Evolutionary conservation across 441 rosid genomes (phyloP).

Genomic region (Jatropha podagrica): DNA sequence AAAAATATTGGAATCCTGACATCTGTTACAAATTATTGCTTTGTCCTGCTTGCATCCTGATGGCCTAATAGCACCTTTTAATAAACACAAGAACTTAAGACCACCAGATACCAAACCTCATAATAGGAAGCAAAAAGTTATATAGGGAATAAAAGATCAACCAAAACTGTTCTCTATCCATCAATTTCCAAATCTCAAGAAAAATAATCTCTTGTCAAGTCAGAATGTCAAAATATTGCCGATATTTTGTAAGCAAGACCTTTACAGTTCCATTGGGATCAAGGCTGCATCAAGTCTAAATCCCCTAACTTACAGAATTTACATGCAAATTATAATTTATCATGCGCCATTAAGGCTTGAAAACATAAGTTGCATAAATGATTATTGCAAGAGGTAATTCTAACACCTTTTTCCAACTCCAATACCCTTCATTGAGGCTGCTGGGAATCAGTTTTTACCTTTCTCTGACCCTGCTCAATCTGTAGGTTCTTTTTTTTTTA

Average conservation of each 20-base stretch:
- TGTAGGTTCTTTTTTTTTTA: background rate
- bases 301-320: slow-evolving; percentile 4
- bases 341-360: background rate
- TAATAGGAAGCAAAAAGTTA: no score
- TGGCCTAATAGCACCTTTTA: no score
- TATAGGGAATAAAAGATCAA: no score
- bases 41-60: no score
- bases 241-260: background rate
- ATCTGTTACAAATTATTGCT: no score
- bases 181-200: background rate
- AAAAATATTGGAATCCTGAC: no score
- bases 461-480: background rate
- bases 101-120: no score
- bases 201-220: background rate
- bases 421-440: background rate
- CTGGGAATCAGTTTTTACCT: background rate
- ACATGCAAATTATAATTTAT: background rate
- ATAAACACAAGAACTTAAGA: no score
- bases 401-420: background rate
- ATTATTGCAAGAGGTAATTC: background rate
- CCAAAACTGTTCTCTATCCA: background rate
- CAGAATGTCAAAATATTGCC: background rate
- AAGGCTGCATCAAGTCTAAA: background rate
- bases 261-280: background rate
- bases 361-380: background rate